Conservation (phyloP, 2,329 filamentous ascomycete species). For the Beauveria asiatica region DNA sequence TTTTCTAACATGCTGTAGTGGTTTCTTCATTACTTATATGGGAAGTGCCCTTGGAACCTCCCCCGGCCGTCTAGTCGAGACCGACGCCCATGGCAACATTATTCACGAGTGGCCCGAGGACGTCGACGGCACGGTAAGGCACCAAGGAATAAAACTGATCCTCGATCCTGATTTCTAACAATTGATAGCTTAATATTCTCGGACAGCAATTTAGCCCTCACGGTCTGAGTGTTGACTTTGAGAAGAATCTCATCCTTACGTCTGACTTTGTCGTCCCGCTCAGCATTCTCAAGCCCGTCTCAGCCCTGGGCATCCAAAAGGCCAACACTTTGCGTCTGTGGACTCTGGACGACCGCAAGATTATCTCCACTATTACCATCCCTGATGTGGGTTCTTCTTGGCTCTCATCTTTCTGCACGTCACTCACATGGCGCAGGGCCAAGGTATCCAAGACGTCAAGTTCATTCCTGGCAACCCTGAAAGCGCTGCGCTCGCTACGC, state of each 20-base stretch:
- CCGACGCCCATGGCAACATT: conserved; percentile 49
- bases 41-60: conserved; percentile 49
- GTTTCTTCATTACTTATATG: conserved; percentile 56
- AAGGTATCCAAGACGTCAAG: conserved; percentile 56
- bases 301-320: conserved; percentile 39
- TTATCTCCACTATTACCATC: conserved; percentile 53
- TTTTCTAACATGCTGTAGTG: conserved; percentile 20
- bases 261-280: conserved; percentile 56
- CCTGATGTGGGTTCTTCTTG: conserved; percentile 34
- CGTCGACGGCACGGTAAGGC: conserved; percentile 31
- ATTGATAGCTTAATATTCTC: conserved; percentile 40
- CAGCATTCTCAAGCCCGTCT: conserved; percentile 48
- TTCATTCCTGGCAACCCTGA: conserved; percentile 55
- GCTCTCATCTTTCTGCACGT: not conserved
- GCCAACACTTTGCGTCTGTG: conserved; percentile 53
- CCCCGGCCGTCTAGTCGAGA: conserved; percentile 53
- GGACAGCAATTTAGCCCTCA: conserved; percentile 54
- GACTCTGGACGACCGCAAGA: conserved; percentile 43
- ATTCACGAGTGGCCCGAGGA: conserved; percentile 55
- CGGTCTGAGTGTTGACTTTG: conserved; percentile 48
- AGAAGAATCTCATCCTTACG: conserved; percentile 49
- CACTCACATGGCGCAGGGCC: conserved; percentile 27
- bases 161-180: not conserved
- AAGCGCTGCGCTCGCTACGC: conserved; percentile 48
- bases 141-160: too few species aligned